phyloP scores from a whole-genome alignment of 2,329 filamentous ascomycete genomes.

The Penicillium sclerotiorum region DNA sequence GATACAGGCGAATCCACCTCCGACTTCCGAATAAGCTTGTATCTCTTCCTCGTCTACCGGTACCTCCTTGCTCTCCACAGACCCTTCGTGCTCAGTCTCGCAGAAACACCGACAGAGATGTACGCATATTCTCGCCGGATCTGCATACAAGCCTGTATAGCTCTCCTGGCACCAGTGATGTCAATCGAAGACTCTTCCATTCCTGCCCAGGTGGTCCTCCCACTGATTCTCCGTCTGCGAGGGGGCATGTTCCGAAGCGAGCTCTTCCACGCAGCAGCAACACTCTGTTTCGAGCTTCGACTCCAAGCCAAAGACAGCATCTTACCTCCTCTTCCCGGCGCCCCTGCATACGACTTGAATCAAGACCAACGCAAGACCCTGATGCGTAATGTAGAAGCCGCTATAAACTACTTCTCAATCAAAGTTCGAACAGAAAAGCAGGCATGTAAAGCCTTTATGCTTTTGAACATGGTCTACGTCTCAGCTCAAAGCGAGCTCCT shows the following conservation, averaged over 20 bases:
- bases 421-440: slow-evolving; percentile 6
- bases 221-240: neutral
- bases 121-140: neutral
- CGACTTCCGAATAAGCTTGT: neutral
- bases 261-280: slow-evolving; percentile 4
- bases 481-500: neutral
- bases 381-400: neutral
- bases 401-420: slow-evolving; percentile 2
- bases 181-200: too few species aligned
- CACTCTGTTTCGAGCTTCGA: slow-evolving; percentile 7
- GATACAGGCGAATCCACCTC: neutral
- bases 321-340: neutral
- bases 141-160: slow-evolving; percentile 1
- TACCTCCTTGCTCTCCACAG: slow-evolving; percentile 8
- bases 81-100: slow-evolving; percentile 5
- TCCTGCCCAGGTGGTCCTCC: neutral
- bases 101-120: slow-evolving; percentile 1
- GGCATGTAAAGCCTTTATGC: slow-evolving; percentile 4
- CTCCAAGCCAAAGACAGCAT: slow-evolving; percentile 1
- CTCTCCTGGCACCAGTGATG: neutral
- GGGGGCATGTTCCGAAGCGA: slow-evolving; percentile 6
- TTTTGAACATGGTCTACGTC: slow-evolving; percentile 1
- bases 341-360: neutral
- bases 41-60: slow-evolving; percentile 7
- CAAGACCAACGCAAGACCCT: neutral